A percentile compares a stretch with the other conserved stretches of the same genome.
Evolutionary conservation across 805 yeast species (phyloP).

Genomic region (Saccharomycopsis sp.): DNA sequence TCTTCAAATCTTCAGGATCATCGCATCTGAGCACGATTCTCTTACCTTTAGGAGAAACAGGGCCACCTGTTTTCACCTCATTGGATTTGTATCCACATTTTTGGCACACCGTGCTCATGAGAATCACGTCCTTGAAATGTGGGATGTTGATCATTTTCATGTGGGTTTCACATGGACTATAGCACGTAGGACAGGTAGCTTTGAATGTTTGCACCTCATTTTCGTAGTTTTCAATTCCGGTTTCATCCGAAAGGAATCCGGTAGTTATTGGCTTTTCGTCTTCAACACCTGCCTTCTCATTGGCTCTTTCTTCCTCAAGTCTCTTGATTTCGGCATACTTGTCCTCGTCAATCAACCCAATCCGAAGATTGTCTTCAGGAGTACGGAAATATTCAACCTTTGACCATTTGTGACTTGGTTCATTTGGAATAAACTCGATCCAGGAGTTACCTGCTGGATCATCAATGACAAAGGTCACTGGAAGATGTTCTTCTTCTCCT

Average conservation of each 20-base stretch:
- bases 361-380: slow-evolving; percentile 77
- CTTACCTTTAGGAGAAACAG: slow-evolving; percentile 80
- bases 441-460: slow-evolving; percentile 98
- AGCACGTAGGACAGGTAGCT: slow-evolving; percentile 91
- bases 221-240: slow-evolving; percentile 76
- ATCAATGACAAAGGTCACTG: slow-evolving; percentile 72
- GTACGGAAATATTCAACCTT: slow-evolving; percentile 75
- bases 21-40: slow-evolving; percentile 70
- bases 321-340: slow-evolving; percentile 33
- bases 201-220: slow-evolving; percentile 91
- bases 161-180: slow-evolving; percentile 76
- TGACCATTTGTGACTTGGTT: slow-evolving; percentile 85
- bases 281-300: slow-evolving; percentile 16
- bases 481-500: slow-evolving; percentile 65
- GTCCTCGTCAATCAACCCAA: slow-evolving; percentile 64
- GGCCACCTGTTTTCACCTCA: slow-evolving; percentile 98
- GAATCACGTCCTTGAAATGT: slow-evolving; percentile 93
- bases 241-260: slow-evolving; percentile 61
- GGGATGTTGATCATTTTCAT: slow-evolving; percentile 97
- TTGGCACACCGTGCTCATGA: slow-evolving; percentile 92
- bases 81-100: slow-evolving; percentile 93
- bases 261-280: slow-evolving; percentile 35
- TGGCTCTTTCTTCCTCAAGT: slow-evolving; percentile 25
- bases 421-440: slow-evolving; percentile 85
- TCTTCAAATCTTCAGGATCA: slow-evolving; percentile 77